phyloP scores from a whole-genome alignment of 148 eudicot genomes.

The Rhododendron simsii region DNA sequence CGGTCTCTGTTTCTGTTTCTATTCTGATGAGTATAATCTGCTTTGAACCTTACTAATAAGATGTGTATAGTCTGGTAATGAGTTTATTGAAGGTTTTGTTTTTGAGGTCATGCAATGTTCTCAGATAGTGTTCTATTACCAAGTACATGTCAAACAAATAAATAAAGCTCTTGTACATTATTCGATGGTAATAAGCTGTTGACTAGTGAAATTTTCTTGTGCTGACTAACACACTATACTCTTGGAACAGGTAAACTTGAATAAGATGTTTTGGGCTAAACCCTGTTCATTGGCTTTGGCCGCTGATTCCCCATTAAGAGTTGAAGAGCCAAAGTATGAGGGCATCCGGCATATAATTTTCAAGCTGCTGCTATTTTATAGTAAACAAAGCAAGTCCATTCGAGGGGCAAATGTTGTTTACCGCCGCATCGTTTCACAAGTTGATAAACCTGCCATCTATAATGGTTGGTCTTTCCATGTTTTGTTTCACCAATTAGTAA shows the following conservation, averaged over 20 bases:
- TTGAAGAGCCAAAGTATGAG: constrained; percentile 77
- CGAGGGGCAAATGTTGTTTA: constrained; percentile 88
- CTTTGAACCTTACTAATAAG: background rate
- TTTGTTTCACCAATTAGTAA: background rate
- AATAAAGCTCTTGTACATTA: background rate
- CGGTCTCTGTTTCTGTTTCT: background rate
- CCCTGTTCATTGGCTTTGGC: constrained; percentile 86
- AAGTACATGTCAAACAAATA: background rate
- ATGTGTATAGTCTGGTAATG: background rate
- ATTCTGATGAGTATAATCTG: background rate
- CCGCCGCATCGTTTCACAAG: constrained; percentile 67
- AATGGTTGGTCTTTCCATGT: constrained; percentile 47
- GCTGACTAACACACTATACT: background rate
- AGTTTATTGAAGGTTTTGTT: background rate
- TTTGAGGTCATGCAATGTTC: background rate
- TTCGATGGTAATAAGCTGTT: constrained; percentile 9
- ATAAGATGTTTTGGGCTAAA: constrained; percentile 86
- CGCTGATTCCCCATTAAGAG: constrained; percentile 71
- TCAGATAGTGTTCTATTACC: background rate
- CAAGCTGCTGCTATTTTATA: constrained; percentile 79
- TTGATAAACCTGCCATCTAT: constrained; percentile 76
- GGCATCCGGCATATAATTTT: constrained; percentile 63
- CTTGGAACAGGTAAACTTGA: constrained; percentile 61
- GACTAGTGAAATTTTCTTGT: background rate
- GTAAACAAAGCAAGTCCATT: constrained; percentile 84